Percentiles rank a stretch among this genome's conserved stretches.
phyloP scores from a whole-genome alignment of 2,329 filamentous ascomycete genomes.

The Botrytis galanthina region DNA sequence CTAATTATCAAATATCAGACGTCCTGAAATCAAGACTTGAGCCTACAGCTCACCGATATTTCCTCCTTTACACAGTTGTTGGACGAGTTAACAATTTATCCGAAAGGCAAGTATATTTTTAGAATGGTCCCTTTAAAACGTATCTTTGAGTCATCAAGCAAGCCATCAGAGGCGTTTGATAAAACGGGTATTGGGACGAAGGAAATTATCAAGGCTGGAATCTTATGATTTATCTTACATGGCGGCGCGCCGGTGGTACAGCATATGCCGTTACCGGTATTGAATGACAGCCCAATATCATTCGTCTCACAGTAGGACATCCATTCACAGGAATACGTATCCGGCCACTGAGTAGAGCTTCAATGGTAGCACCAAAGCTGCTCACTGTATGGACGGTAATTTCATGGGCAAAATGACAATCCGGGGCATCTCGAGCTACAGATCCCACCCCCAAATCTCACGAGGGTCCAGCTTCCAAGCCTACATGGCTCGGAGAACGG shows the following conservation, averaged over 20 bases:
- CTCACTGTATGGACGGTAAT: not conserved
- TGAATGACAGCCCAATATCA: not conserved
- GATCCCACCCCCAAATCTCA: not conserved
- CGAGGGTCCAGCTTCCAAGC: not conserved
- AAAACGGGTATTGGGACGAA: slow-evolving; percentile 8
- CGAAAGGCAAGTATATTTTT: not conserved
- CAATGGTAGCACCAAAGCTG: not conserved
- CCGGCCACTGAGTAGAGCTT: not conserved
- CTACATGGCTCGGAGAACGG: not conserved
- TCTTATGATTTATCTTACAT: slow-evolving; percentile 1
- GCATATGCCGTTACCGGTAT: not conserved
- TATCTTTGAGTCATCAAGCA: not conserved
- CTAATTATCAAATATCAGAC: slow-evolving; percentile 5
- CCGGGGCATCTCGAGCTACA: not conserved
- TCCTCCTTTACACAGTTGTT: not conserved
- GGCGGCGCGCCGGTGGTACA: not conserved
- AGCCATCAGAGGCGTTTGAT: slow-evolving; percentile 7
- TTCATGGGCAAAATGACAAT: not conserved
- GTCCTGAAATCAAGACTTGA: not conserved
- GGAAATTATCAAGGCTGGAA: slow-evolving; percentile 1
- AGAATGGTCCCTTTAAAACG: not conserved
- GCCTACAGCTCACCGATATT: not conserved
- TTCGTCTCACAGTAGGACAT: not conserved
- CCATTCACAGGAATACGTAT: not conserved
- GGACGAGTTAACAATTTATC: not conserved